phyloP scores from a whole-genome alignment of 495 filamentous ascomycete genomes.

The Penicillium manginii region DNA sequence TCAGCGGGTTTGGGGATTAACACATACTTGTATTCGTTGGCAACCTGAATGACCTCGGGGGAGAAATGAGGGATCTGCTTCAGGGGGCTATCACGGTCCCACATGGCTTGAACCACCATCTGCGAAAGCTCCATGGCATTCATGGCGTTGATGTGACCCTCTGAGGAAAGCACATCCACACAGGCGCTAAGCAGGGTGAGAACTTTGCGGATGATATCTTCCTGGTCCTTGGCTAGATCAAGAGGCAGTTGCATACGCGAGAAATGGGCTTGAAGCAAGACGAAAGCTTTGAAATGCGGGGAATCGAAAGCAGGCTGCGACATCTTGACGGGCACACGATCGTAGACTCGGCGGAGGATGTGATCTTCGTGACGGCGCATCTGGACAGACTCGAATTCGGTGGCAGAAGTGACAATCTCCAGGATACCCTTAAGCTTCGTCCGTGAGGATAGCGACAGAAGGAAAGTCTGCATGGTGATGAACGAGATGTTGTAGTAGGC shows the following conservation, averaged over 20 bases:
- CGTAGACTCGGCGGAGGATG: slow-evolving; percentile 89
- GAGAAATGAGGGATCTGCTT: slow-evolving; percentile 98
- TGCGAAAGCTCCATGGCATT: slow-evolving; percentile 99
- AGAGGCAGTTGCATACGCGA: slow-evolving; percentile 94
- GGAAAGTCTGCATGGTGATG: slow-evolving; percentile 98
- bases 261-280: slow-evolving; percentile 95
- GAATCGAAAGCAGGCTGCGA: slow-evolving; percentile 81
- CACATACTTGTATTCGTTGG: slow-evolving; percentile 76
- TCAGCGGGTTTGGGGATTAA: neutral
- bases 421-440: slow-evolving; percentile 96
- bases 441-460: slow-evolving; percentile 86
- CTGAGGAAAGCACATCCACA: slow-evolving; percentile 94
- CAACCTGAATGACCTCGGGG: slow-evolving; percentile 78
- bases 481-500: slow-evolving; percentile 99
- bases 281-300: slow-evolving; percentile 97
- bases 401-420: slow-evolving; percentile 95
- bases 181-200: slow-evolving; percentile 86
- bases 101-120: slow-evolving; percentile 99
- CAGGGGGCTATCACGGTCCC: slow-evolving; percentile 94
- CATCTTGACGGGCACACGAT: slow-evolving; percentile 94
- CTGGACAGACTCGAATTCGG: slow-evolving; percentile 94
- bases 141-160: slow-evolving; percentile 96
- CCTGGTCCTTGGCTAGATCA: slow-evolving; percentile 97
- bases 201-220: slow-evolving; percentile 81
- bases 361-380: slow-evolving; percentile 92